phyloP scores from a whole-genome alignment of 805 yeast species.

The Zygotorulaspora danielsina region DNA sequence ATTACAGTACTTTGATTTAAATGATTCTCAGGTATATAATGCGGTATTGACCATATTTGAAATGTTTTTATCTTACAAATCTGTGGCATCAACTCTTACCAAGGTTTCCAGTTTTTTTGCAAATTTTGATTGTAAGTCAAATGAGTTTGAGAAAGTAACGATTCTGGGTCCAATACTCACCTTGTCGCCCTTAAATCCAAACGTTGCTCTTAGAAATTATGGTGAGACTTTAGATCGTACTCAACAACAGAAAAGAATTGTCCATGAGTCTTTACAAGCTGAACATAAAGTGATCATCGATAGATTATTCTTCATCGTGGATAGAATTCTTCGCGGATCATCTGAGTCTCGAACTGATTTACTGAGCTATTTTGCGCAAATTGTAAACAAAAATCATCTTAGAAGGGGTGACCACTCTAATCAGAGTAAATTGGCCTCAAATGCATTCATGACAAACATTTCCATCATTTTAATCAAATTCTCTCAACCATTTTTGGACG shows the following conservation, averaged over 20 bases:
- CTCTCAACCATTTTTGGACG: slow-evolving; percentile 79
- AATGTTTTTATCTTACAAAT: slow-evolving; percentile 53
- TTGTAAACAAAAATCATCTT: slow-evolving; percentile 78
- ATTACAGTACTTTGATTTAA: slow-evolving; percentile 38
- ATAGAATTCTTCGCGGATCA: slow-evolving; percentile 73
- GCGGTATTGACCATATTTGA: slow-evolving; percentile 54
- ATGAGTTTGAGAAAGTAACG: slow-evolving; percentile 55
- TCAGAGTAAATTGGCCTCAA: slow-evolving; percentile 59
- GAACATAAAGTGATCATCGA: slow-evolving; percentile 59
- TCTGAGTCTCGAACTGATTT: slow-evolving; percentile 57
- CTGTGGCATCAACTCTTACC: slow-evolving; percentile 57
- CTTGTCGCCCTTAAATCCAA: slow-evolving; percentile 64
- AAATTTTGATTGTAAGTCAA: slow-evolving; percentile 43
- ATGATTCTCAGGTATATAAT: slow-evolving; percentile 46
- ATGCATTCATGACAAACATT: slow-evolving; percentile 79
- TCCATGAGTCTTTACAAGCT: slow-evolving; percentile 56
- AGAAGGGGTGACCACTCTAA: slow-evolving; percentile 84
- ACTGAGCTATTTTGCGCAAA: slow-evolving; percentile 62
- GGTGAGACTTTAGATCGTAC: slow-evolving; percentile 34
- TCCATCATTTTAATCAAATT: slow-evolving; percentile 62
- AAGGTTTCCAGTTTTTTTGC: slow-evolving; percentile 52
- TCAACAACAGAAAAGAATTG: slow-evolving; percentile 43
- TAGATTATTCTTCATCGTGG: slow-evolving; percentile 63
- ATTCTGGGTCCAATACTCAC: slow-evolving; percentile 73
- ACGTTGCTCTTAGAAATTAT: slow-evolving; percentile 48